Evolutionary conservation across 2,329 filamentous ascomycete species (phyloP).

Genomic region (Ilyonectria sp.): DNA sequence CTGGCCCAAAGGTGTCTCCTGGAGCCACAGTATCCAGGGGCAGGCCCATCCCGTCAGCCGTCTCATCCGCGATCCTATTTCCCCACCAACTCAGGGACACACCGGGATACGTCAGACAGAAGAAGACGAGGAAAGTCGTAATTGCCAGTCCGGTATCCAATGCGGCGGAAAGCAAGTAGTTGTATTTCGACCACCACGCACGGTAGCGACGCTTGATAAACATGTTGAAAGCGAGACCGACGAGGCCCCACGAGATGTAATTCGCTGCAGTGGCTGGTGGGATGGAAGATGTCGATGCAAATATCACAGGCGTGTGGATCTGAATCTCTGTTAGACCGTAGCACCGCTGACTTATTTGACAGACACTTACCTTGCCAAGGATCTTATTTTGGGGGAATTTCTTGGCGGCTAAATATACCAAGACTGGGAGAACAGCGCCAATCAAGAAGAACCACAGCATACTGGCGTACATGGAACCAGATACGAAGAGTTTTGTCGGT

Average conservation of each 20-base stretch:
- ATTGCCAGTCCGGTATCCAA: slow-evolving; percentile 58
- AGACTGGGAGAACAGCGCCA: slow-evolving; percentile 14
- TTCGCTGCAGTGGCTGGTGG: slow-evolving; percentile 73
- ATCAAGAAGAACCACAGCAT: slow-evolving; percentile 30
- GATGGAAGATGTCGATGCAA: slow-evolving; percentile 6
- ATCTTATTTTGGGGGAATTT: slow-evolving; percentile 8
- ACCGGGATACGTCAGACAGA: slow-evolving; percentile 50
- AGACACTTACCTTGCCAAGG: neutral
- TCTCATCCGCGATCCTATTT: slow-evolving; percentile 65
- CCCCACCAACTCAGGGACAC: slow-evolving; percentile 61
- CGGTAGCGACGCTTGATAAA: slow-evolving; percentile 66
- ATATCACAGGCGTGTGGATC: slow-evolving; percentile 20
- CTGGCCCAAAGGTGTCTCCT: slow-evolving; percentile 51
- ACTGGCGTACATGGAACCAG: slow-evolving; percentile 16
- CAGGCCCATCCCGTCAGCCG: slow-evolving; percentile 46
- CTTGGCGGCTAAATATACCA: slow-evolving; percentile 10
- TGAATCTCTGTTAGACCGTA: neutral
- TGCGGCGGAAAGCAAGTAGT: slow-evolving; percentile 58
- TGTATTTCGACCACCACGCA: slow-evolving; percentile 71
- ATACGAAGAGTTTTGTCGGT: slow-evolving; percentile 39
- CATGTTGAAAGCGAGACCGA: slow-evolving; percentile 72
- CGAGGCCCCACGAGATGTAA: slow-evolving; percentile 71
- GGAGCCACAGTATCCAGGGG: slow-evolving; percentile 43
- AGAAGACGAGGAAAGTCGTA: slow-evolving; percentile 51
- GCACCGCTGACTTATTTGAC: neutral